Evolutionary conservation across 148 eudicot species (phyloP), one percentile per base, ranked within the genome.

Genomic region (Amaranthus hypochondriacus): DNA sequence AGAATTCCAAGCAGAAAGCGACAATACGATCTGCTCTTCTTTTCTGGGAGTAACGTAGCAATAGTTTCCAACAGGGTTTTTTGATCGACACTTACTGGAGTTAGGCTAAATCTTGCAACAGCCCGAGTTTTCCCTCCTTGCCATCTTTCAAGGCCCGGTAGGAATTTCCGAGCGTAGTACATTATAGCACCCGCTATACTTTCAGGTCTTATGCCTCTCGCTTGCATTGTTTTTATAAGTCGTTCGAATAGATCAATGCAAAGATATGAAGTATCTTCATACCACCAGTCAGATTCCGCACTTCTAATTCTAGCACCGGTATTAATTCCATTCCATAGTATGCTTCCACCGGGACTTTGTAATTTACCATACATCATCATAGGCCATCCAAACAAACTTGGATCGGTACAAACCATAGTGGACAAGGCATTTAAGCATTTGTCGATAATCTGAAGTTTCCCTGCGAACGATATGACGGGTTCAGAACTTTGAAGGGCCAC

Each of bases 381-480:
- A n/a, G 98, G 98, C 98, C 98, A 94, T 46, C 98, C 98, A 81
- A 92, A 94, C 69, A 94, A 87, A 84, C 93, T 88, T 28, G 88
- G 97, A 66, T 94, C 98, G 12, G 98, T 94, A 73, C 96, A 92
- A 39, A 86, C 91, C 98, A 94, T 94, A 53, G 88, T 87, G 56
- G 96, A 85, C 75, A 94, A 56, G 28, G 93, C 85, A 83, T 80
- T 81, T 53, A 86, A 79, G 75, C 93, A 91, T 79, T 87, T 89
- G 66, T 68, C 84, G 6, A 85, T 75, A 8, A 92, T 79, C 46
- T 85, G 80, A 11, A 89, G 93, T 51, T 87, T 85, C 21, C 88
- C 96, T 4, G 86, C 96, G 72, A 75, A 77, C 46, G 74, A 50
- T 62, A 81, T 88, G 69, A 92, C 79, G 2, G 84, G 66, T 70